Base-by-base conservation (phyloP, 306 rosid species). In the Ormosia semicastrata region DNA sequence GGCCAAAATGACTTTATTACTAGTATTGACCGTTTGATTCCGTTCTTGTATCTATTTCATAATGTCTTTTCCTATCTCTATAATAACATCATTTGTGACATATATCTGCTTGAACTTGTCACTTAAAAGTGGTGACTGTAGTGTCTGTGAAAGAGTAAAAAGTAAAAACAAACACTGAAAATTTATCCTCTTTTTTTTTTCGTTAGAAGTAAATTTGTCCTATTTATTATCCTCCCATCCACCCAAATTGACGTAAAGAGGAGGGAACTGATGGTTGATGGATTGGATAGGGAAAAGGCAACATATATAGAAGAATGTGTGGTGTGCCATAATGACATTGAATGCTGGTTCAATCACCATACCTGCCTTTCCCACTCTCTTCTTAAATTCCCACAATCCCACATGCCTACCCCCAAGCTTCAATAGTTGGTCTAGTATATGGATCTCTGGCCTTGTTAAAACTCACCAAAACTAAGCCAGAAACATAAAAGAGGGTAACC, bases 271-370 rank as follows among this genome's bases (percentile, higher is more conserved):
- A 32, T 14, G 17, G 53, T 39, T 14, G 17, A 53, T 53, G 24
- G 24, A 24, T 24, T 24, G 67, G 30, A 66, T 39, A 2, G 30
- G 12, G 5, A 36, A 17, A 62, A 11, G 33, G 46, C 13, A 44
- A 44, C 50, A 44, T 44, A 44, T 9, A 44, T 44, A 44, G n/a
- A n/a, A n/a, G n/a, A n/a, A 58, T 76, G 74, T 77, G 89, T 65
- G 77, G 65, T 18, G 8, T 56, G 46, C 74, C 73, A 49, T 81
- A 50, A 81, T 77, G 76, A 52, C 84, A 87, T 81, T 87, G 10
- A 87, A 18, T 70, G 80, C 85, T 36, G 5, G 34, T 29, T 18
- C 63, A 73, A 65, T 58, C 8, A 3, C 63, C 83, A 73, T 30
- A 81, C 79, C 82, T 36, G 40, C n/a, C 74, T 30, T 56, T 11